Evolutionary conservation across 164 flowering plant genomes (phyloP).

Genomic region (Vitis cinerea): DNA sequence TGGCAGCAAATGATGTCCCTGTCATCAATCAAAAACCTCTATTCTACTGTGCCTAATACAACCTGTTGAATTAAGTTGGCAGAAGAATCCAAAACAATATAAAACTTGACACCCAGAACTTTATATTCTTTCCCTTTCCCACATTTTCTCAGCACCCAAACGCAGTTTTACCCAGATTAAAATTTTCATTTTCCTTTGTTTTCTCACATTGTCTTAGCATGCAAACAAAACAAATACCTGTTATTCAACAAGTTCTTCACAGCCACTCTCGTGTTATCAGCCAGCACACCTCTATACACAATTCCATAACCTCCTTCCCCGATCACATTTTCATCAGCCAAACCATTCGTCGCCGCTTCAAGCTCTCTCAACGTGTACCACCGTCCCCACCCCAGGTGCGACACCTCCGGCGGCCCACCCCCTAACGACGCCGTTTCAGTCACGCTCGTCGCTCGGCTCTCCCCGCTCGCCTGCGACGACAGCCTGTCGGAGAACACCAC

Average conservation of each 20-base stretch:
- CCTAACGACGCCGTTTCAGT: conserved; percentile 58
- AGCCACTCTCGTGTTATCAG: conserved; percentile 74
- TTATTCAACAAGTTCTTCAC: conserved; percentile 92
- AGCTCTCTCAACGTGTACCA: conserved; percentile 95
- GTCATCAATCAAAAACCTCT: not conserved
- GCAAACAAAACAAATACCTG: conserved; percentile 41
- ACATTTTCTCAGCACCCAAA: too few relatives aligned
- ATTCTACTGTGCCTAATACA: too few relatives aligned
- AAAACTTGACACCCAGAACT: too few relatives aligned
- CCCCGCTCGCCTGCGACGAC: conserved; percentile 64
- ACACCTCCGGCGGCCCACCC: conserved; percentile 75
- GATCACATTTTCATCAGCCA: conserved; percentile 89
- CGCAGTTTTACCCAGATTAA: too few relatives aligned
- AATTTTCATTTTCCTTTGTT: too few relatives aligned
- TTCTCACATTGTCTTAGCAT: not conserved
- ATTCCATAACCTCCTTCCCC: conserved; percentile 99
- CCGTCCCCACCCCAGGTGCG: conserved; percentile 97
- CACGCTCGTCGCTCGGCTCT: conserved; percentile 58
- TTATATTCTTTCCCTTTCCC: too few relatives aligned
- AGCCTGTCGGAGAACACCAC: conserved; percentile 65
- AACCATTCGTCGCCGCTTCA: conserved; percentile 79
- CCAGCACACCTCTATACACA: conserved; percentile 77
- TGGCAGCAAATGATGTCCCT: not conserved
- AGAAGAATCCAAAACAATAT: too few relatives aligned
- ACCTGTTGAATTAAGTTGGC: too few relatives aligned